Evolutionary conservation across 2,329 filamentous ascomycete species (phyloP), one percentile per base, ranked within the genome.

Genomic region (Talaromyces sp.): DNA sequence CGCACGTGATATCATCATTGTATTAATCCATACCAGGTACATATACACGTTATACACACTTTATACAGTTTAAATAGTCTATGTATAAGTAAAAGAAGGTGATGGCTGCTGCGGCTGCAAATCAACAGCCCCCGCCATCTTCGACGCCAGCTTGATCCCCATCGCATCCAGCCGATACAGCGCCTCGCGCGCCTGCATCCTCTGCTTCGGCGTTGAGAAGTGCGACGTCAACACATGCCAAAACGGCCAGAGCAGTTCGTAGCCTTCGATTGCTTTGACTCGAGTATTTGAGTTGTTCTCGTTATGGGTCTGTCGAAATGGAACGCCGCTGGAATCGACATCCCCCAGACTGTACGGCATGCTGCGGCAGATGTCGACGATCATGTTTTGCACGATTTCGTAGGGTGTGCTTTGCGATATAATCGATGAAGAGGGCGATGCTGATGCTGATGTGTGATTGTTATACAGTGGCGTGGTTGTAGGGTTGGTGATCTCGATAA

Each of bases 161-260:
- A 75, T 68, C 7, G 68, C 71, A 11, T 77, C 76, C 8, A 77
- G 66, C 11, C 71, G 69, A 10, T 65, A 64, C 3, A 78, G 65
- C 36, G 70, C 72, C 8, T 66, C 63, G 5, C 72, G 69, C 17
- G 77, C 73, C 61, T 74, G 73, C 4, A 72, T 64, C 5, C 62
- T 65, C 65, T 78, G 76, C 1, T 65, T 68, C 1, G 72, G 70
- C 0, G 72, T 76, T 4, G 76, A 75, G 58, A 77, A 67, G 0
- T 75, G 75, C 36, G 70, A 75, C 4, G 75, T 72, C 4, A 74
- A 56, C 8, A 76, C 70, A 53, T 76, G 76, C 76, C 76, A 78
- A n/a, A 78, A 66, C 2, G 76, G 76, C 76, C 76, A 78, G 2
- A 78, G 68, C 62, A 78, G 68, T 19, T 69, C 72, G 31, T 76